Base-by-base conservation (phyloP, 495 filamentous ascomycete species). In the Tuber magnatum region DNA sequence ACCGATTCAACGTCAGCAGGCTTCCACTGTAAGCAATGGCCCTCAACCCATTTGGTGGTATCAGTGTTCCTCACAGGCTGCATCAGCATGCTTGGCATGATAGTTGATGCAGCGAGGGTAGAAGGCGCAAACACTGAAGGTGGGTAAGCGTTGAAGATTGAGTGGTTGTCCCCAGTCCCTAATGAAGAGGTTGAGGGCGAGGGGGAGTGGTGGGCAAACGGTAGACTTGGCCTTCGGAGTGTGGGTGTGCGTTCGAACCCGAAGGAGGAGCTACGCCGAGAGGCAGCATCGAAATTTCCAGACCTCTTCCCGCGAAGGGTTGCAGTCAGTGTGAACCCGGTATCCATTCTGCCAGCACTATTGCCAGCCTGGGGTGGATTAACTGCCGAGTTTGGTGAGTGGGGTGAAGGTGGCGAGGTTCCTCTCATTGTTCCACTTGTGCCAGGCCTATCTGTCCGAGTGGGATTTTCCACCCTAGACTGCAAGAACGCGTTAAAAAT, bases 101-200 rank as follows among this genome's bases (percentile, higher is more conserved):
- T 91, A 0, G 95, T 99, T 22, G 93, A 97, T n/a, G 95, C 95
- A 43, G 95, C 95, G n/a, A 98, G 87, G 16, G 95, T 99, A 24
- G 94, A 97, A 80, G 94, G 93, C 3, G 95, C 95, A 84, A 97
- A 99, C 3, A 94, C 93, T 4, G 94, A 97, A 2, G 95, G 94
- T 3, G 95, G 94, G 85, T 99, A 99, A 5, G 87, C 88, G 24
- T 90, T 91, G 22, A 90, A 94, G 2, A 90, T 89, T 28, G 91
- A 88, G 70, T 91, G 87, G 75, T 89, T 88, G 77, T 94, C 92
- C 35, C 90, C 90, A 74, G 80, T 73, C 69, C 80, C 80, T 74
- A 97, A 85, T 8, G 93, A 93, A 16, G 92, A 95, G 40, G 94
- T 93, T 18, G 95, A 97, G 42, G 91, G 84, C 78, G 91, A 95